Evolutionary conservation across 495 filamentous ascomycete species (phyloP).

Genomic region (Achaetomiella virescens): DNA sequence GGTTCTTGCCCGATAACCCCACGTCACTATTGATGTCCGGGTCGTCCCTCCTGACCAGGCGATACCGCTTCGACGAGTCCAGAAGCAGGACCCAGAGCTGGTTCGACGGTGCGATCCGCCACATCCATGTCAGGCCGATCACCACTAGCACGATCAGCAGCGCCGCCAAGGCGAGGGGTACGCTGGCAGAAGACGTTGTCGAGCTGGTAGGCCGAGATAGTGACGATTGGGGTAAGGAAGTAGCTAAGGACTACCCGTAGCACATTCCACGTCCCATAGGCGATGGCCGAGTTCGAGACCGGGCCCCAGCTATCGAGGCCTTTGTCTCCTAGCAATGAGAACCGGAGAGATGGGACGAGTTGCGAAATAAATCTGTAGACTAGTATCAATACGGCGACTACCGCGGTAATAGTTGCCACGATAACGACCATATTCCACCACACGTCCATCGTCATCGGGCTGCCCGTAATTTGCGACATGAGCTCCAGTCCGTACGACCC

Average conservation of each 20-base stretch:
- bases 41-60: no score
- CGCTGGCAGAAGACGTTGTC: background rate
- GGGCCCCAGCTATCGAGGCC: background rate
- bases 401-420: background rate
- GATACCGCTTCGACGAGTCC: no score
- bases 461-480: background rate
- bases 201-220: background rate
- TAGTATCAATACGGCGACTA: no score
- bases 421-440: background rate
- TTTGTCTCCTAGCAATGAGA: no score
- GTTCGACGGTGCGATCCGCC: no score
- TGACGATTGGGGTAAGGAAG: background rate
- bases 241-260: background rate
- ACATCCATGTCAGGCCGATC: no score
- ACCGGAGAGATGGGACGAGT: no score
- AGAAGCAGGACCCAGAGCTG: no score
- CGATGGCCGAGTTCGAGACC: background rate
- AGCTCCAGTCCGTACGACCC: background rate
- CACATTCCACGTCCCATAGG: background rate
- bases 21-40: no score
- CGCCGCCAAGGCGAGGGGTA: background rate
- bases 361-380: no score
- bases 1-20: no score
- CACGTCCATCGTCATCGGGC: background rate
- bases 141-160: no score